Base-by-base conservation (phyloP, 1,284 basidiomycete genomes). In the Puccinia brachypodii region DNA sequence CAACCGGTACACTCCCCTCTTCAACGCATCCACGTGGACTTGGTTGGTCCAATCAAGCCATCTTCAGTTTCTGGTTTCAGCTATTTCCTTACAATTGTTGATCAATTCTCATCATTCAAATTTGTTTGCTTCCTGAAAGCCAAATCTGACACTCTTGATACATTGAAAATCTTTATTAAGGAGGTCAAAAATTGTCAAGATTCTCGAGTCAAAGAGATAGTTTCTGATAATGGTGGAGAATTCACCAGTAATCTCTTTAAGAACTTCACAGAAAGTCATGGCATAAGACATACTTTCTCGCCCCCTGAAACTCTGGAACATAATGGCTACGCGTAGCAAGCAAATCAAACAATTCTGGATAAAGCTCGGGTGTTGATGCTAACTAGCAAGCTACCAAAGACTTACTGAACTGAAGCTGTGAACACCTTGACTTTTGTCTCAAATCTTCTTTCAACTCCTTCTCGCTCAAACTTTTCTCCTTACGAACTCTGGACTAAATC, bases 301-400 rank as follows among this genome's bases (percentile, higher is more conserved):
- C 33, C 76, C 22, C 25, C 60, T 1, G 14, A 78, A 22, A 50
- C 76, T 25, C 76, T 62, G 6, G 62, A 78, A 53, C 19, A 77
- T 25, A 77, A 77, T 50, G 60, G 60, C 22, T 28, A 68, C 11
- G 36, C 75, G 25, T 58, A 77, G 62, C 50, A 53, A 3, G 50
- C 40, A 16, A 76, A 76, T 60, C 7, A 38, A 14, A 68, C 28
- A 1, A 66, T 77, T 22, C 13, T 50, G 14, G 60, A 60, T 0
- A 77, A 77, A 40, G 76, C 76, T 22, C 38, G 62, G 19, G n/a
- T 16, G 33, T 4, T 77, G 4, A 2, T 66, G 11, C 3, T 47
- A 22, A 22, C 22, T 9, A 7, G 38, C n/a, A 36, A 36, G 3
- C 42, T 73, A 3, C 42, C 40, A 28, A 31, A 28, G 6, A 28